Evolutionary conservation across 495 filamentous ascomycete genomes (phyloP).

Genomic region (Aspergillus nanangensis): DNA sequence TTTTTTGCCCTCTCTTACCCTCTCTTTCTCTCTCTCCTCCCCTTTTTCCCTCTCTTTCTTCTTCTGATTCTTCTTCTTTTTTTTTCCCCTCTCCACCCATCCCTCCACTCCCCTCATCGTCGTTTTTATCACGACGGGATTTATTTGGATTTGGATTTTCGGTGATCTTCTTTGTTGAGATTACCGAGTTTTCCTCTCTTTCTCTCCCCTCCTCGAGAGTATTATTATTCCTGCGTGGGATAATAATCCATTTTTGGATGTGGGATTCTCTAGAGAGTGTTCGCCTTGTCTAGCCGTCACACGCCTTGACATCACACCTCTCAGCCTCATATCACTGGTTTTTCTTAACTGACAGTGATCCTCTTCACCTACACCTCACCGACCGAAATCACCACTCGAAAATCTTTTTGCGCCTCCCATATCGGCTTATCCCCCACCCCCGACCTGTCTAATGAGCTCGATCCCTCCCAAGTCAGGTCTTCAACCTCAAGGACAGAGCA

Average conservation of each 20-base stretch:
- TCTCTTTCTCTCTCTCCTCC: constrained; percentile 5
- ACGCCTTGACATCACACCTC: constrained; percentile 28
- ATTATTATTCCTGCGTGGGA: constrained; percentile 18
- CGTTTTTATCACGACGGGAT: constrained; percentile 21
- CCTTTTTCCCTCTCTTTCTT: constrained; percentile 4
- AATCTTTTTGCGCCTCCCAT: constrained; percentile 2
- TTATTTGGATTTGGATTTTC: no score
- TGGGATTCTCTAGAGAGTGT: constrained; percentile 26
- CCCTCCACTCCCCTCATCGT: no score
- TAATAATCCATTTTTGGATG: constrained; percentile 26
- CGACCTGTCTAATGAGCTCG: constrained; percentile 49
- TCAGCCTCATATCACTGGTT: constrained; percentile 4
- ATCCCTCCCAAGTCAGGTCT: constrained; percentile 45
- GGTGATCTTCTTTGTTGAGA: constrained; percentile 13
- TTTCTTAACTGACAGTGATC: constrained; percentile 3
- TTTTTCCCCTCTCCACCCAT: constrained; percentile 13
- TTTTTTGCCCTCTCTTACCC: constrained; percentile 10
- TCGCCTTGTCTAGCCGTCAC: constrained; percentile 10
- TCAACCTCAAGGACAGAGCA: constrained; percentile 53
- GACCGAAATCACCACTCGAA: no score
- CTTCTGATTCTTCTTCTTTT: constrained; percentile 1
- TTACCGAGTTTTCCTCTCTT: constrained; percentile 14
- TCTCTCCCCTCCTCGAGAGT: constrained; percentile 19
- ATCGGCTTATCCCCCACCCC: constrained; percentile 1
- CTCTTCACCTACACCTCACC: no score